Base-by-base conservation (phyloP, 371 early-diverging fungal genomes). In the Thermomucor indicae-seudaticae region DNA sequence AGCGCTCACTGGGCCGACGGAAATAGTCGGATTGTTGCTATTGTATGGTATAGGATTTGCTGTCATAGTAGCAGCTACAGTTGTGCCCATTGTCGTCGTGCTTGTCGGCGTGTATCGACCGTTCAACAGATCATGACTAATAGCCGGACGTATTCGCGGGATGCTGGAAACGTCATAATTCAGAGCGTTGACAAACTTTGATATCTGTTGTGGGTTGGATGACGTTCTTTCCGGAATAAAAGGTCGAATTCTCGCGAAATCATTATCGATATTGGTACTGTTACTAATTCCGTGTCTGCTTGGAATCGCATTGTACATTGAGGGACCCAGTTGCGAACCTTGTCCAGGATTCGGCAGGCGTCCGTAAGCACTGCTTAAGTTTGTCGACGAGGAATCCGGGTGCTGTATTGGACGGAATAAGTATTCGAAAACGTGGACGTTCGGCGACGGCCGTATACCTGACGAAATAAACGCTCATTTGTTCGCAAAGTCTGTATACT, bases 181-280 rank as follows among this genome's bases (percentile, higher is more conserved):
- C 39, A 49, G 30, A 7, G 27, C 37, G 19, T 60, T 55, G 22
- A 65, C 58, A 24, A 60, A 52, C 12, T 43, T 54, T 16, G 65
- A 55, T 32, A 65, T 60, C 8, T 60, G 55, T 17, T 55, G 55
- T 14, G 65, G 61, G 47, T 48, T 60, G 19, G 65, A 65, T 10
- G 65, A 65, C 20, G 44, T 65, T 22, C 65, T 58, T 30, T 54
- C 55, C 35, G 65, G 65, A 37, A 65, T 65, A 37, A 47, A 53
- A 2, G 55, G 65, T 47, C 44, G 35, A 22, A 58, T 60, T 32
- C 29, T 32, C 10, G 44, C 55, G 47, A 53, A 58, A 11, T 65
- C 62, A 12, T 32, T 25, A 6, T 53, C 53, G 16, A 37, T 16
- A 5, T n/a, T n/a, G n/a, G n/a, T n/a, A n/a, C n/a, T n/a, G n/a